A percentile compares a stretch with the other conserved stretches of the same genome.
phyloP scores from a whole-genome alignment of 371 early-diverging fungal species.

The Haplosporangium sp. region DNA sequence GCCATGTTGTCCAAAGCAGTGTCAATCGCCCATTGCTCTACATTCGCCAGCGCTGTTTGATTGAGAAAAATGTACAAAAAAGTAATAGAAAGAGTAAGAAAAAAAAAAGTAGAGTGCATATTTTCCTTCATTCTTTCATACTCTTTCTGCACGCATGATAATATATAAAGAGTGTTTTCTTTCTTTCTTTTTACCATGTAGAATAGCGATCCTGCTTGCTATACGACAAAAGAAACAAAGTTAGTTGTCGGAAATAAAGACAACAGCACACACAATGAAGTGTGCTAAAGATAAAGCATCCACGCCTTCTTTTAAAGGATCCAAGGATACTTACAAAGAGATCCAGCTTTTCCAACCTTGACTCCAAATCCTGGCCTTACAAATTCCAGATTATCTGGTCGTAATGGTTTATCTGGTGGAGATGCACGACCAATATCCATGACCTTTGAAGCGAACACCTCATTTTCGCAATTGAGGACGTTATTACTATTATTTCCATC shows the following conservation, averaged over 20 bases:
- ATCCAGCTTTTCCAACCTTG: conserved; percentile 58
- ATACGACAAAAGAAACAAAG: not conserved
- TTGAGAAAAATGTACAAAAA: not conserved
- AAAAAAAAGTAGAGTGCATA: not conserved
- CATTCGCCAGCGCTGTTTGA: conserved; percentile 60
- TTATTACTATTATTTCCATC: not conserved
- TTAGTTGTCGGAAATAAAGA: not conserved
- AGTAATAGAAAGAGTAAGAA: not conserved
- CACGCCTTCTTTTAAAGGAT: too few relatives aligned
- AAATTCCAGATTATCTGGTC: conserved; percentile 56
- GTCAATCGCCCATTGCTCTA: conserved; percentile 76
- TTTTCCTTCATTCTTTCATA: not conserved
- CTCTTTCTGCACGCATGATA: too few relatives aligned
- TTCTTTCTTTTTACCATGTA: conserved; percentile 52
- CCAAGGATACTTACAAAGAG: conserved; percentile 25
- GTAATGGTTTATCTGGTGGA: conserved; percentile 60
- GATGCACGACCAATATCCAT: conserved; percentile 54
- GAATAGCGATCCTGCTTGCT: conserved; percentile 62
- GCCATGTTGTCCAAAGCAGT: conserved; percentile 69
- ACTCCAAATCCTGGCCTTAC: conserved; percentile 58
- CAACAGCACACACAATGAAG: too few relatives aligned
- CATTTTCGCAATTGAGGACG: not conserved
- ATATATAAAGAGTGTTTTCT: too few relatives aligned
- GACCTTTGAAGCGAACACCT: not conserved
- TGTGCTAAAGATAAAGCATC: too few relatives aligned